A percentile compares a stretch with the other conserved stretches of the same genome.
Conservation (phyloP, 768 basidiomycete species). For the Tremella fuciformis region DNA sequence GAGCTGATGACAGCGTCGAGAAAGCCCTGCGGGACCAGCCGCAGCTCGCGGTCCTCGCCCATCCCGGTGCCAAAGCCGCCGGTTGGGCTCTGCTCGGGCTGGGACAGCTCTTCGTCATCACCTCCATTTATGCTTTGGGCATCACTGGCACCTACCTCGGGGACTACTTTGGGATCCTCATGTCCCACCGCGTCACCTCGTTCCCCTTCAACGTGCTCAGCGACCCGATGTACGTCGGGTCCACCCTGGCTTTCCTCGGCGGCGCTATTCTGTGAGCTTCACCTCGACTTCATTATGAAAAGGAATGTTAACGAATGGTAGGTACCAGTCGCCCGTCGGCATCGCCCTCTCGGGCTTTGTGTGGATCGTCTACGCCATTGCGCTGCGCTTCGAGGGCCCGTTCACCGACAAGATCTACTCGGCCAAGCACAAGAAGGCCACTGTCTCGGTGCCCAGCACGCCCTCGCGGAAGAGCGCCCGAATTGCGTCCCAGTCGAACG, state of each 20-base stretch:
- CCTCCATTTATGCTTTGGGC: constrained; percentile 84
- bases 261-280: constrained; percentile 70
- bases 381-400: constrained; percentile 73
- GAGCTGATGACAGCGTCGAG: constrained; percentile 5
- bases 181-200: constrained; percentile 82
- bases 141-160: constrained; percentile 78
- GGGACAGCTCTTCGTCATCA: constrained; percentile 82
- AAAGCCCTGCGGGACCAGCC: constrained; percentile 71
- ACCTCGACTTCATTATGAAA: constrained; percentile 1
- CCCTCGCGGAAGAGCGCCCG: constrained; percentile 20
- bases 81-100: constrained; percentile 60
- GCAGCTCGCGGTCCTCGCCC: constrained; percentile 62
- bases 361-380: constrained; percentile 76
- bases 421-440: constrained; percentile 30
- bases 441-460: constrained; percentile 21
- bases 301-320: too few relatives aligned
- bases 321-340: constrained; percentile 83
- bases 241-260: constrained; percentile 82
- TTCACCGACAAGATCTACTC: constrained; percentile 57
- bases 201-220: constrained; percentile 93
- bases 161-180: constrained; percentile 57
- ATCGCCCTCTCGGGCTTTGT: constrained; percentile 76
- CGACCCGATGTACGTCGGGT: constrained; percentile 97
- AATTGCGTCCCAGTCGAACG: constrained; percentile 31
- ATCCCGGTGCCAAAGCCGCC: constrained; percentile 60